phyloP scores from a whole-genome alignment of 768 basidiomycete genomes.

The Melanogaster broomeanus region DNA sequence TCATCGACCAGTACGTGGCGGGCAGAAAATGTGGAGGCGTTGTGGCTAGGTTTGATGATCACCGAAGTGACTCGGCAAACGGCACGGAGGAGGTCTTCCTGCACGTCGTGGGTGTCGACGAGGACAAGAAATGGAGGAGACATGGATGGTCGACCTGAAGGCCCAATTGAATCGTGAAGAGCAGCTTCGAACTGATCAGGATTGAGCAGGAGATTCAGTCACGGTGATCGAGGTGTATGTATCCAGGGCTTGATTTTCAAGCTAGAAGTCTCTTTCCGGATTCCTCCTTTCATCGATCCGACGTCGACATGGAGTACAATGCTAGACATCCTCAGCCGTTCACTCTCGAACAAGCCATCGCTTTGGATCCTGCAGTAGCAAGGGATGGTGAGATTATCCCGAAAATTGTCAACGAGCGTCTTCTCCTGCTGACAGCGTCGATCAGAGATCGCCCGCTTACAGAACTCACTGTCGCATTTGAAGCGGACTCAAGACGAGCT shows the following conservation, averaged over 20 bases:
- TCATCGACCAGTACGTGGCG: conserved; percentile 61
- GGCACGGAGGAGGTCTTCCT: conserved; percentile 52
- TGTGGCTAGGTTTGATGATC: conserved; percentile 46
- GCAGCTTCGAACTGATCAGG: conserved; percentile 13
- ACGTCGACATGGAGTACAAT: conserved; percentile 57
- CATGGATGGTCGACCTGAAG: conserved; percentile 10
- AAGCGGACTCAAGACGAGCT: conserved; percentile 62
- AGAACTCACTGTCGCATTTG: conserved; percentile 68
- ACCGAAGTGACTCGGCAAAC: conserved; percentile 79
- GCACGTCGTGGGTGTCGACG: conserved; percentile 45
- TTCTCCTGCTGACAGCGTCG: neutral
- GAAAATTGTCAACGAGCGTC: neutral
- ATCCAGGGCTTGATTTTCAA: too few species aligned
- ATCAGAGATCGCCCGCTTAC: conserved; percentile 73
- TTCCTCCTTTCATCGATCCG: neutral
- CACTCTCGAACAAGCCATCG: conserved; percentile 61
- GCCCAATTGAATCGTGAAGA: neutral
- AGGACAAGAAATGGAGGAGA: conserved; percentile 56
- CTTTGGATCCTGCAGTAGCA: conserved; percentile 65
- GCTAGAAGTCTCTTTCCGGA: neutral
- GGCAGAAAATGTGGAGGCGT: conserved; percentile 31
- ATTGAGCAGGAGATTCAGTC: neutral
- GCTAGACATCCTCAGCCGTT: conserved; percentile 78
- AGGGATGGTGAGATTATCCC: conserved; percentile 56
- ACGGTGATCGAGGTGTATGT: too few species aligned